Base-by-base conservation (phyloP, 169 alveolate species). In the Plasmodium berghei region DNA sequence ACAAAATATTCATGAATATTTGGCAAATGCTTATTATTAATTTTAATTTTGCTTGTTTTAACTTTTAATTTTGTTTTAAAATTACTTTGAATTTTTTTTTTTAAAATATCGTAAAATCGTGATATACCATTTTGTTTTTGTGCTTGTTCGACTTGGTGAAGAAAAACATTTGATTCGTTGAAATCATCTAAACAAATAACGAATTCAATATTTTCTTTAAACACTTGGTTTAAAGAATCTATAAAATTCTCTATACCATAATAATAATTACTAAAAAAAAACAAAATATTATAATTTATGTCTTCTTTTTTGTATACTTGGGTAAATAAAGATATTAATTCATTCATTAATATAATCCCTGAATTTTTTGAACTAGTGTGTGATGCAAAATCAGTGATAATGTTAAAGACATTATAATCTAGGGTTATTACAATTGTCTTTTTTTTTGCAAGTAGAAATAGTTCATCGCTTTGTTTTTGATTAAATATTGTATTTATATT, bases 1-100 rank as follows among this genome's bases (percentile, higher is more conserved):
- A 67, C 85, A 71, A 83, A 83, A 83, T 83, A 83, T 83, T 83
- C 86, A 55, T 83, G 90, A n/a, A 56, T 12, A 26, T 58, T 55
- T 52, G 90, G 90, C 22, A 83, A 34, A 83, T 83, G 90, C 40
- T 83, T 59, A 61, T 46, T 56, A 55, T 83, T 24, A 22, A 62
- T 70, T 83, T 83, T 83, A 9, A 83, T 83, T 55, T 83, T 83
- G 24, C 67, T 62, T 14, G 14, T 48, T 48, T 26, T 55, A 2
- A 48, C 22, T 83, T 52, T 46, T n/a, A 83, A 16, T 0, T 83
- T 64, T 61, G 20, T 56, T 12, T 59, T 48, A 6, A 20, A 14
- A 34, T 45, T 45, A 83, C 12, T 56, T 83, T 83, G 67, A 45
- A 54, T 34, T 48, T 18, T 52, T 42, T 48, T 26, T 49, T 83